phyloP scores from a whole-genome alignment of 1,284 basidiomycete genomes.

The Vanrija humicola region DNA sequence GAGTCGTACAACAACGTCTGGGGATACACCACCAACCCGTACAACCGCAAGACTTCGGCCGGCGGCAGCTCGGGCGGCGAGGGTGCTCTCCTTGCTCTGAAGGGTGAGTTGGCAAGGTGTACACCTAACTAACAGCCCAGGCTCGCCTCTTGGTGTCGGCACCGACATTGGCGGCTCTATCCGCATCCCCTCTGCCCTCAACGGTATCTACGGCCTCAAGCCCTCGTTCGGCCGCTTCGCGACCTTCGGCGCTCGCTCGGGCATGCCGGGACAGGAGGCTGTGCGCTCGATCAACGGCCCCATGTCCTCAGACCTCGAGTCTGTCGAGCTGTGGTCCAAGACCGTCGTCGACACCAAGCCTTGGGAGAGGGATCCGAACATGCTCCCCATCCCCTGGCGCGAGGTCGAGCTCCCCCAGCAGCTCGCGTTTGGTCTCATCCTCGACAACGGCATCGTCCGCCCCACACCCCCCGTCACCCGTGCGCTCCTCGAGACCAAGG shows the following conservation, averaged over 20 bases:
- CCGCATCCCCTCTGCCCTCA: conserved; percentile 63
- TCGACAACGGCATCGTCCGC: conserved; percentile 59
- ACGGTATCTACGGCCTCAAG: conserved; percentile 65
- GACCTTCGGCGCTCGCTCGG: conserved; percentile 61
- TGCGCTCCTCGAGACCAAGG: conserved; percentile 59
- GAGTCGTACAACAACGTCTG: conserved; percentile 52
- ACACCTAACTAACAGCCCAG: conserved; percentile 20
- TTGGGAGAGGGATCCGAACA: conserved; percentile 65
- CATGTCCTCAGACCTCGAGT: conserved; percentile 58
- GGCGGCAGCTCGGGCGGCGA: conserved; percentile 65
- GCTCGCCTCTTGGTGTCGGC: conserved; percentile 62
- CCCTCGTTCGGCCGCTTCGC: conserved; percentile 69
- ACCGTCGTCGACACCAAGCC: conserved; percentile 52
- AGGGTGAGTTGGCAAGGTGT: conserved; percentile 21
- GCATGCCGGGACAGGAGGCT: conserved; percentile 66
- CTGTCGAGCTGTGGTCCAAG: conserved; percentile 62
- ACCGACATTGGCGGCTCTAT: conserved; percentile 70
- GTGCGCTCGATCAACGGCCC: conserved; percentile 70
- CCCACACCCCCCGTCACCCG: conserved; percentile 68
- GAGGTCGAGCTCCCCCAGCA: conserved; percentile 60
- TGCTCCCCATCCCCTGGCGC: conserved; percentile 62
- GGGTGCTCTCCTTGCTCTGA: conserved; percentile 56
- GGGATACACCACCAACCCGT: conserved; percentile 64
- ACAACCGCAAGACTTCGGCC: conserved; percentile 55
- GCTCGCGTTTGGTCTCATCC: conserved; percentile 54